Percentiles rank a stretch among this genome's conserved stretches.
These are phyloP conservation scores for Populus hybrid DNA, from an alignment of 441 rosid species.

Conservation along the genomic window DNA sequence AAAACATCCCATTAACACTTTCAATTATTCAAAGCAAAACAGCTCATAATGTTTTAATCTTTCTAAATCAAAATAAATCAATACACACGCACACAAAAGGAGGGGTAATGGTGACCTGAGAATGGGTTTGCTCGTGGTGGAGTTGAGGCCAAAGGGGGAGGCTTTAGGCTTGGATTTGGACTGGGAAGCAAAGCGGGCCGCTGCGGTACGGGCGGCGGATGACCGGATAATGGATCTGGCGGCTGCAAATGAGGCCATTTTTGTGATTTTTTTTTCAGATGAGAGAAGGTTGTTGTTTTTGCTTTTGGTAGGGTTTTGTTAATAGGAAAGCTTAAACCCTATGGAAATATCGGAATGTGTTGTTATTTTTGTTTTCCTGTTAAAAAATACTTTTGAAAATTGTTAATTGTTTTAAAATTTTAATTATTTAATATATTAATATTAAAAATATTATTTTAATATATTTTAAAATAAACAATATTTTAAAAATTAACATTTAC, in stretches of 20 bases:
- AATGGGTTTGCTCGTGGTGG: conserved; percentile 38
- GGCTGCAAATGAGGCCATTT: conserved; percentile 57
- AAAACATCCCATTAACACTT: background rate
- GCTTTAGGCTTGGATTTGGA: conserved; percentile 47
- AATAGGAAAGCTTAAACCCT: conserved; percentile 16
- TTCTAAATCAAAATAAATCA: background rate
- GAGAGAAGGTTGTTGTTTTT: background rate
- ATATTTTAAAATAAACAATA: too few relatives aligned
- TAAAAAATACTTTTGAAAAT: too few relatives aligned
- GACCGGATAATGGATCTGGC: conserved; percentile 76
- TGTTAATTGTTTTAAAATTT: too few relatives aligned
- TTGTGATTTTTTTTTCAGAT: background rate
- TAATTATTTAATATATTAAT: too few relatives aligned
- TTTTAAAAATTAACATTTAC: too few relatives aligned
- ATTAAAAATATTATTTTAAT: too few relatives aligned
- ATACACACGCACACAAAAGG: background rate
- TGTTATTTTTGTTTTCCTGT: background rate
- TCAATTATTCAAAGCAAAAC: background rate
- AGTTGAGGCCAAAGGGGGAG: conserved; percentile 38
- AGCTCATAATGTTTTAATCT: background rate
- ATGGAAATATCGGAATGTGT: background rate
- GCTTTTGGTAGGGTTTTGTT: background rate
- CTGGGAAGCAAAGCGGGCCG: conserved; percentile 51
- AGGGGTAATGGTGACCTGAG: conserved; percentile 42
- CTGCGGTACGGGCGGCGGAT: conserved; percentile 45